Conservation (phyloP, 805 yeast species). For the Kuraishia molischiana region DNA sequence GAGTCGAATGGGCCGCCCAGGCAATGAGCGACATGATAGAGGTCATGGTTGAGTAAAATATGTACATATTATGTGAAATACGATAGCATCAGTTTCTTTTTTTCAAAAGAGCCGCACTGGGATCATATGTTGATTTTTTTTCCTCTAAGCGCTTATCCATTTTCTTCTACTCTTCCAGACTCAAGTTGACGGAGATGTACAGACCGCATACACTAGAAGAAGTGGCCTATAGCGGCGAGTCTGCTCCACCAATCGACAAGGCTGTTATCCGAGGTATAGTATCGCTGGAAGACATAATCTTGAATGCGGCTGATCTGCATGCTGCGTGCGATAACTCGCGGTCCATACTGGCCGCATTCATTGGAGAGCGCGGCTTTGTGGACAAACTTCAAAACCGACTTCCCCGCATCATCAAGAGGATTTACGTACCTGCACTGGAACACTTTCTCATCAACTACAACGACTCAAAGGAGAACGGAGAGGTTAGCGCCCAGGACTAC, state of each 20-base stretch:
- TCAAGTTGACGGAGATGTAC: too few species aligned
- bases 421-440: neutral
- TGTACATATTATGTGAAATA: neutral
- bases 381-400: neutral
- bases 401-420: neutral
- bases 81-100: too few species aligned
- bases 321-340: neutral
- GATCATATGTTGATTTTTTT: too few species aligned
- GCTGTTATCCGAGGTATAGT: neutral
- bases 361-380: neutral
- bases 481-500: neutral
- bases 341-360: neutral
- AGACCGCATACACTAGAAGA: too few species aligned
- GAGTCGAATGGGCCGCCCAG: slow-evolving; percentile 62
- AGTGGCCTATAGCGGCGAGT: too few species aligned
- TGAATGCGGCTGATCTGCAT: neutral
- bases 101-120: too few species aligned
- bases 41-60: slow-evolving; percentile 15
- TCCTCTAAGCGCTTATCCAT: too few species aligned
- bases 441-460: neutral
- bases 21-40: slow-evolving; percentile 43
- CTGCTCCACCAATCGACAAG: too few species aligned
- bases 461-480: neutral
- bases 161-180: too few species aligned
- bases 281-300: neutral